These are phyloP conservation scores for Euclidium syriacum DNA, from an alignment of 345 rosid genomes.

Conservation along the genomic window DNA sequence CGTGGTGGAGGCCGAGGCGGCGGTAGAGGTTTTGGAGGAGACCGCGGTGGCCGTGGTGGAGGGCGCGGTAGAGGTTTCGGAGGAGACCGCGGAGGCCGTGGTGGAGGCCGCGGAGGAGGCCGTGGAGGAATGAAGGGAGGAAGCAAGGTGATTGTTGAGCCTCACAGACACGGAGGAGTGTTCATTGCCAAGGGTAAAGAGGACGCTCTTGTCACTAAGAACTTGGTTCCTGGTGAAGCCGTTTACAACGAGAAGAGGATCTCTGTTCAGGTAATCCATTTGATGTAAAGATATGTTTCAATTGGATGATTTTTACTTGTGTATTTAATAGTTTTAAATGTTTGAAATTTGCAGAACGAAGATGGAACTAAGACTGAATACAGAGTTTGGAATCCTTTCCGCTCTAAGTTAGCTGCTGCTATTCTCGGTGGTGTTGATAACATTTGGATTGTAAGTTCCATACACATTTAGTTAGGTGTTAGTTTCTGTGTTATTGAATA, in stretches of 20 bases:
- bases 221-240: slow-evolving; percentile 79
- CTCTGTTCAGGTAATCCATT: slow-evolving; percentile 56
- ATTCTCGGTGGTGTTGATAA: slow-evolving; percentile 97
- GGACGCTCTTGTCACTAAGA: slow-evolving; percentile 90
- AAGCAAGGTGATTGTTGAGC: slow-evolving; percentile 70
- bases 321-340: background rate
- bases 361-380: slow-evolving; percentile 93
- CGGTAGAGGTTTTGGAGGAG: slow-evolving; percentile 35
- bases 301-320: background rate
- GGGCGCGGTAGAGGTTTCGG: background rate
- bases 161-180: slow-evolving; percentile 81
- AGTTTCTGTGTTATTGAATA: too few species aligned
- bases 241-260: slow-evolving; percentile 85
- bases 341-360: slow-evolving; percentile 45
- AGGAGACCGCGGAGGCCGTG: background rate
- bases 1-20: slow-evolving; percentile 46
- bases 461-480: background rate
- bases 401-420: slow-evolving; percentile 96
- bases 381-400: slow-evolving; percentile 96
- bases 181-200: slow-evolving; percentile 87
- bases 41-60: slow-evolving; percentile 28
- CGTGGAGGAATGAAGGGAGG: slow-evolving; percentile 85
- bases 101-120: slow-evolving; percentile 30
- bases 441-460: slow-evolving; percentile 72
- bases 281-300: background rate